phyloP scores from a whole-genome alignment of 2,329 filamentous ascomycete species.

The Ophiostoma tasmaniense region DNA sequence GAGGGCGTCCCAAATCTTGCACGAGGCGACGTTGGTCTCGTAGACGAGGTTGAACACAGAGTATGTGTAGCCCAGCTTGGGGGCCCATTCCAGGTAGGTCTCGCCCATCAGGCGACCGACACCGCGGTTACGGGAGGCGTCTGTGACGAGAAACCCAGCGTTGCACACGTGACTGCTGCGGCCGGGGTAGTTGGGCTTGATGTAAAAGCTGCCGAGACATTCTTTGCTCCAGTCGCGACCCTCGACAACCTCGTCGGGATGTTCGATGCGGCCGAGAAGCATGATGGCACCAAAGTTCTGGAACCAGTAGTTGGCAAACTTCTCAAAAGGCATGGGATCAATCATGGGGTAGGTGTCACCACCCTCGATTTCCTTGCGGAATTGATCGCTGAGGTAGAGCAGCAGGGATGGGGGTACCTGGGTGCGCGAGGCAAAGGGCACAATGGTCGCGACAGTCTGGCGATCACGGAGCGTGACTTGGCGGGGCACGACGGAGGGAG shows the following conservation, averaged over 20 bases:
- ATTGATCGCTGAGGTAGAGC: slow-evolving; percentile 69
- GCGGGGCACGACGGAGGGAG: slow-evolving; percentile 59
- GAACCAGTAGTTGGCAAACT: slow-evolving; percentile 81
- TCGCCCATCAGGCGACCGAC: slow-evolving; percentile 70
- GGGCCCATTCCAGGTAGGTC: slow-evolving; percentile 68
- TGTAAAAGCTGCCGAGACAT: slow-evolving; percentile 85
- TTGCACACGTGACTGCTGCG: slow-evolving; percentile 88
- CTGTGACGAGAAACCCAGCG: slow-evolving; percentile 67
- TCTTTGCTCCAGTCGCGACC: slow-evolving; percentile 67
- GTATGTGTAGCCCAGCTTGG: slow-evolving; percentile 78
- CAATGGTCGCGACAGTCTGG: slow-evolving; percentile 72
- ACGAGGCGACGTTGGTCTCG: slow-evolving; percentile 84
- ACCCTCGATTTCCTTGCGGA: slow-evolving; percentile 85
- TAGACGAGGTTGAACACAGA: slow-evolving; percentile 93
- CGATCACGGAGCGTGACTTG: slow-evolving; percentile 78
- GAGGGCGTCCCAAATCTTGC: slow-evolving; percentile 83
- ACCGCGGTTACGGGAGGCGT: slow-evolving; percentile 63
- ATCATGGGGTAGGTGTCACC: slow-evolving; percentile 90
- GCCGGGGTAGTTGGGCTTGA: slow-evolving; percentile 89
- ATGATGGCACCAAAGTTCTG: slow-evolving; percentile 84
- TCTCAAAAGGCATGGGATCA: slow-evolving; percentile 62
- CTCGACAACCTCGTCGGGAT: slow-evolving; percentile 47
- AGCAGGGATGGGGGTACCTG: slow-evolving; percentile 70
- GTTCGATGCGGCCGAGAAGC: slow-evolving; percentile 67
- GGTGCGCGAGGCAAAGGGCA: slow-evolving; percentile 69